Evolutionary conservation across 805 yeast genomes (phyloP), one percentile per base, ranked within the genome.

Genomic region (Kodamaea laetipori): DNA sequence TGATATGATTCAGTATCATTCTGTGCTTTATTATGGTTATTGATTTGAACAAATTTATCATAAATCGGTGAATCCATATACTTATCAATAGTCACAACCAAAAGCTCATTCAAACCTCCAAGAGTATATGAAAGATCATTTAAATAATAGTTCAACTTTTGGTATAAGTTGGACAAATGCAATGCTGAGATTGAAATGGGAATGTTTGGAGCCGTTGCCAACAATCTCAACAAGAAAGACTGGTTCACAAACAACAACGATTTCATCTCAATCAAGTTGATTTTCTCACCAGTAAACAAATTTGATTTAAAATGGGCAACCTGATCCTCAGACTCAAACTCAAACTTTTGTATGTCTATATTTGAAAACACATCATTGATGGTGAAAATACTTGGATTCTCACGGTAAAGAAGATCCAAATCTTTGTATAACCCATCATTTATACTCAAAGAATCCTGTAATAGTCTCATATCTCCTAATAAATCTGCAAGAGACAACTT

Each of bases 401-500:
- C 47, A 51, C 25, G 46, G 36, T 9, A 48, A 24, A 31, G 52
- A 10, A 42, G 8, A 23, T 51, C 48, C 38, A 63, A 37, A 12
- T 58, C 60, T 1, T 52, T 45, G 12, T 71, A 68, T 4, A 86
- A 52, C 21, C 66, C 67, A 24, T 76, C 74, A 49, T 80, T 83
- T 16, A 76, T 71, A 3, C 58, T 62, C 26, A 83, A 56, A 0
- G 92, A 74, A 41, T 86, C 90, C 19, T 82, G 84, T 18, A 69
- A 61, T 17, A 85, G 71, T 18, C 74, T 73, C 65, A 87, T 69
- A 36, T 76, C 76, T 43, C 75, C 76, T 44, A 78, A 72, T 3
- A 79, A 67, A 24, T 72, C 60, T 0, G 83, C 84, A 33, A 81
- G 58, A 5, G 74, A 72, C 42, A 81, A 78, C 46, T 74, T 73